Percentiles rank a stretch among this genome's conserved stretches.
Evolutionary conservation across 495 filamentous ascomycete genomes (phyloP).

Genomic region (Aspergillus sparsus): DNA sequence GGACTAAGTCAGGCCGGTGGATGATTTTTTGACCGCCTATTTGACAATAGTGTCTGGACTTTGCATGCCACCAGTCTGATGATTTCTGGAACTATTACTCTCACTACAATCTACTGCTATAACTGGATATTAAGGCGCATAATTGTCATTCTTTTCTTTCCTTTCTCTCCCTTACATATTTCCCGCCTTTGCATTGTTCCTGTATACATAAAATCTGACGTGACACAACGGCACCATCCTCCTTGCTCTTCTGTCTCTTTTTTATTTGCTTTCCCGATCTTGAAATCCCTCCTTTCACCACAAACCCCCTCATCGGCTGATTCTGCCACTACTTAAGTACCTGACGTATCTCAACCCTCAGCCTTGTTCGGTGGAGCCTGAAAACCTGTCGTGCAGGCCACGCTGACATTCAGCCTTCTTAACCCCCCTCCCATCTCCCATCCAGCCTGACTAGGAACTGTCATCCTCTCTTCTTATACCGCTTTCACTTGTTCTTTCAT

Average conservation of each 20-base stretch:
- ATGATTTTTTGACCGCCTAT: too few species aligned
- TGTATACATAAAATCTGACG: constrained; percentile 5
- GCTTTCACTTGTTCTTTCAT: neutral
- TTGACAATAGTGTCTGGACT: too few species aligned
- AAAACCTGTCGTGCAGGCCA: constrained; percentile 14
- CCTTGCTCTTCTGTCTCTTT: neutral
- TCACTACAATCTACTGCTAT: neutral
- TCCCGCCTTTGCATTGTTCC: constrained; percentile 15
- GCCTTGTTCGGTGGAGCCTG: neutral
- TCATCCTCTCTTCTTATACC: too few species aligned
- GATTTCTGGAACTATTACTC: neutral
- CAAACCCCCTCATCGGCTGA: neutral
- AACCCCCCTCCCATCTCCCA: neutral
- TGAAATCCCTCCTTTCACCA: neutral
- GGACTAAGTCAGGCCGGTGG: too few species aligned
- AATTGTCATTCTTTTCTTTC: neutral
- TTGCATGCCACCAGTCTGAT: neutral
- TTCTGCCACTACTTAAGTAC: constrained; percentile 3
- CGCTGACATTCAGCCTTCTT: constrained; percentile 7
- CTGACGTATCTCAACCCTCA: constrained; percentile 2
- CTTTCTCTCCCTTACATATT: constrained; percentile 14
- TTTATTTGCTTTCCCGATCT: constrained; percentile 9
- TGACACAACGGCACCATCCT: constrained; percentile 18
- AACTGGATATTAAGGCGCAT: too few species aligned
- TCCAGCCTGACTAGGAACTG: too few species aligned